Percentiles rank a stretch among this genome's conserved stretches.
Conservation (phyloP, 345 rosid genomes). For the Odontarrhena argentea region DNA sequence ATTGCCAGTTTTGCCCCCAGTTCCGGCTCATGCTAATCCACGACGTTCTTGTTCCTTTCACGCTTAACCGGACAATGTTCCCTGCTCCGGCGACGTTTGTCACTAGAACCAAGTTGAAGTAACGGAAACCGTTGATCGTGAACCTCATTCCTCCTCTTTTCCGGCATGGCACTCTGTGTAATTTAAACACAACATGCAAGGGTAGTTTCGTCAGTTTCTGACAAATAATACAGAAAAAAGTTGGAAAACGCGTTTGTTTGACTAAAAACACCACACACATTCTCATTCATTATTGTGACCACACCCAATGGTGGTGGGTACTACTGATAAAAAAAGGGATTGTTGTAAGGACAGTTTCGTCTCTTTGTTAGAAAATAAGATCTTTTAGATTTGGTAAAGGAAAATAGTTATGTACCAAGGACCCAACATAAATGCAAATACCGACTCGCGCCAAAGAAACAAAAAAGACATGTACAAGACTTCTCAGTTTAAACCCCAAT, state of each 20-base stretch:
- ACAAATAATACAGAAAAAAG: not conserved
- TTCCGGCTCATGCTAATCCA: constrained; percentile 67
- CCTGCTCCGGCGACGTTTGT: constrained; percentile 70
- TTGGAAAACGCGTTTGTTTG: constrained; percentile 40
- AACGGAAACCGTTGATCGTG: constrained; percentile 67
- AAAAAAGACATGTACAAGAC: not conserved
- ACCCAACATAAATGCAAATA: constrained; percentile 39
- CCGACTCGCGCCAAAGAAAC: constrained; percentile 37
- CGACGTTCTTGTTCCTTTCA: constrained; percentile 55
- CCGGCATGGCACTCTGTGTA: constrained; percentile 62
- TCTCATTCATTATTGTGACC: constrained; percentile 16
- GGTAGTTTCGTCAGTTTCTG: constrained; percentile 12
- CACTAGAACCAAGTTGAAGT: constrained; percentile 65
- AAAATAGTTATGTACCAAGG: constrained; percentile 24
- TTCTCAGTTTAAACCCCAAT: not conserved
- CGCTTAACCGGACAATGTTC: constrained; percentile 49
- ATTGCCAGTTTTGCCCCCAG: constrained; percentile 81
- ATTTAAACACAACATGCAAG: not conserved
- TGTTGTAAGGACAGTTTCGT: constrained; percentile 39
- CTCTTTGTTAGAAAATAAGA: constrained; percentile 18
- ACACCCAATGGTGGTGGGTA: not conserved
- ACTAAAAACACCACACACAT: not conserved
- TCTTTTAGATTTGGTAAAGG: constrained; percentile 29
- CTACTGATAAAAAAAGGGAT: constrained; percentile 11
- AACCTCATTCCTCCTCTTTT: constrained; percentile 65